Evolutionary conservation across 495 filamentous ascomycete genomes (phyloP).

Genomic region (Cladorrhinum samala): DNA sequence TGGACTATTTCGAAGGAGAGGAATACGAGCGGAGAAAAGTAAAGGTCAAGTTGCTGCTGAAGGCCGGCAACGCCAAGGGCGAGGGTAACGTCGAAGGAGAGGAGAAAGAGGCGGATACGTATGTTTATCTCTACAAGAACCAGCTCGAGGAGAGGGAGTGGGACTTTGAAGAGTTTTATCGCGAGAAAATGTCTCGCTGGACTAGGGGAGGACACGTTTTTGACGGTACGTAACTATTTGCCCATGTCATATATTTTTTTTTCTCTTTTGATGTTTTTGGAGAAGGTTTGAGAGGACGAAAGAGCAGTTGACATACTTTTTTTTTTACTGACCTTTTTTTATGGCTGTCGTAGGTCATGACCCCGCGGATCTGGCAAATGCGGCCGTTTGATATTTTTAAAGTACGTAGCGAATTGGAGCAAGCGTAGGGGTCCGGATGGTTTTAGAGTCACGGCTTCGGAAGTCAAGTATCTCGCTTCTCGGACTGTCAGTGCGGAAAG

Average conservation of each 20-base stretch:
- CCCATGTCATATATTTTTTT: not conserved
- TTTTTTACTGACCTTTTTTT: not conserved
- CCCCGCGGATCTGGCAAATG: not conserved
- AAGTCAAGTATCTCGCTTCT: no score
- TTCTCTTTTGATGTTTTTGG: not conserved
- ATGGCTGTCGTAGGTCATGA: not conserved
- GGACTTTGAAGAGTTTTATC: slow-evolving; percentile 71
- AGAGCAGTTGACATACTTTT: not conserved
- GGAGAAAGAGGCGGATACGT: slow-evolving; percentile 64
- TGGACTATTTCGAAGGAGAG: slow-evolving; percentile 78
- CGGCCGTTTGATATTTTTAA: slow-evolving; percentile 1
- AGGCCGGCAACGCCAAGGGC: slow-evolving; percentile 32
- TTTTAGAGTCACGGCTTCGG: no score
- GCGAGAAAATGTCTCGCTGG: slow-evolving; percentile 57
- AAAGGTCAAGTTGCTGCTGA: slow-evolving; percentile 48
- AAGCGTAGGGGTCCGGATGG: not conserved
- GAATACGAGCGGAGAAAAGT: slow-evolving; percentile 65
- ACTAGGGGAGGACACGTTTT: slow-evolving; percentile 37
- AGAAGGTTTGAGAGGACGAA: no score
- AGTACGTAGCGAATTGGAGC: no score
- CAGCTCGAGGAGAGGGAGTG: slow-evolving; percentile 66
- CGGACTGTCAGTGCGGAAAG: no score
- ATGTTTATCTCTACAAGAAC: slow-evolving; percentile 55
- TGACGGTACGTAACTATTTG: slow-evolving; percentile 19
- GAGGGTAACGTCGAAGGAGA: slow-evolving; percentile 48